phyloP scores from a whole-genome alignment of 1,284 basidiomycete species.

The Coniophora puteana region DNA sequence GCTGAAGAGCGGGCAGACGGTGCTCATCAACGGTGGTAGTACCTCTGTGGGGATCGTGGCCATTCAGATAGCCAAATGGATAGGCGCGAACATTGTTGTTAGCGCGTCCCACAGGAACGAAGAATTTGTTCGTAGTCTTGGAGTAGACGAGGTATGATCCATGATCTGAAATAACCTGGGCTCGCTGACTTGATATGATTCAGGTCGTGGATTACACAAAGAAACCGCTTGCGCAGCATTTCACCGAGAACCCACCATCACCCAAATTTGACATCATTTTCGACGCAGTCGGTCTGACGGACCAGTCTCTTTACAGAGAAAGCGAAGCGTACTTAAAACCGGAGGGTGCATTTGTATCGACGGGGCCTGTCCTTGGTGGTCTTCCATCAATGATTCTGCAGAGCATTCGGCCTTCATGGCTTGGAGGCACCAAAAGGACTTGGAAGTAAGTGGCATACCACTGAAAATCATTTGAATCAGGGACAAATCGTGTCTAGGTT shows the following conservation, averaged over 20 bases:
- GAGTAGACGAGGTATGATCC: slow-evolving; percentile 36
- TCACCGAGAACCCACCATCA: slow-evolving; percentile 33
- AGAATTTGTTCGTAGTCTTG: slow-evolving; percentile 36
- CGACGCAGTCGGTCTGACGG: slow-evolving; percentile 34
- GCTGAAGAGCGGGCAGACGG: slow-evolving; percentile 41
- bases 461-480: too few species aligned
- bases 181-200: background rate
- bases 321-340: slow-evolving; percentile 40
- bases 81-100: slow-evolving; percentile 51
- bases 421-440: slow-evolving; percentile 44
- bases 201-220: slow-evolving; percentile 59
- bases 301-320: slow-evolving; percentile 34
- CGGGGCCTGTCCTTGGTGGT: slow-evolving; percentile 35
- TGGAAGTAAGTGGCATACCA: slow-evolving; percentile 46
- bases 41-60: slow-evolving; percentile 60
- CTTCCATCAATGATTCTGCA: slow-evolving; percentile 19
- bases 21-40: slow-evolving; percentile 67
- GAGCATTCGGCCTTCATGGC: slow-evolving; percentile 36
- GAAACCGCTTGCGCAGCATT: slow-evolving; percentile 37
- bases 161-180: background rate
- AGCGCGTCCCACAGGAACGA: slow-evolving; percentile 53
- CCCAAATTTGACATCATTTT: slow-evolving; percentile 41
- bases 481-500: slow-evolving; percentile 18
- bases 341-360: slow-evolving; percentile 41
- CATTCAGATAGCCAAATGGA: slow-evolving; percentile 61